Percentiles rank a stretch among this genome's conserved stretches.
Evolutionary conservation across 352 stramenopile genomes (phyloP).

Genomic region (Phytophthora crassamura): DNA sequence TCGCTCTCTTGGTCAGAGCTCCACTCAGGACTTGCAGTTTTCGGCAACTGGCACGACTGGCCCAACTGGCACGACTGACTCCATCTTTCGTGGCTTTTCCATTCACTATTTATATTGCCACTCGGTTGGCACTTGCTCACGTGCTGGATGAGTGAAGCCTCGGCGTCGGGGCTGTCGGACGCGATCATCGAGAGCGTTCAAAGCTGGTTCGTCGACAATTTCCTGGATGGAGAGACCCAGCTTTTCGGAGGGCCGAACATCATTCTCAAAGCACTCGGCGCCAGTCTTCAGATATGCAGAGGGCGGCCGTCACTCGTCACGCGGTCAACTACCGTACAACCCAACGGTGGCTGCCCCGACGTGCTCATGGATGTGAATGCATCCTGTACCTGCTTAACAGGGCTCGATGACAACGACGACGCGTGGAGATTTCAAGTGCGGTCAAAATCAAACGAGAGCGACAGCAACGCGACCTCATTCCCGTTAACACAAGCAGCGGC

Average conservation of each 20-base stretch:
- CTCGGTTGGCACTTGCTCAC: background rate
- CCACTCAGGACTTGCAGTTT: constrained; percentile 10
- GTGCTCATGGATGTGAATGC: constrained; percentile 37
- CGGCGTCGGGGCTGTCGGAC: constrained; percentile 2
- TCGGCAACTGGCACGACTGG: constrained; percentile 1
- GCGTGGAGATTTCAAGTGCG: constrained; percentile 35
- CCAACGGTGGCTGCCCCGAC: constrained; percentile 41
- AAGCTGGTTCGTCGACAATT: constrained; percentile 41
- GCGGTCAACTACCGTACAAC: constrained; percentile 21
- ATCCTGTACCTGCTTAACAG: constrained; percentile 53
- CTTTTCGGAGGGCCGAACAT: constrained; percentile 28
- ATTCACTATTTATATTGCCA: constrained; percentile 28
- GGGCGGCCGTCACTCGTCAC: constrained; percentile 39
- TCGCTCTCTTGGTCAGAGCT: constrained; percentile 9
- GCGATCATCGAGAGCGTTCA: constrained; percentile 25
- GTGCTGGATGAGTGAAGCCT: constrained; percentile 15
- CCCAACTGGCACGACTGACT: constrained; percentile 12
- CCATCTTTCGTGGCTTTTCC: background rate
- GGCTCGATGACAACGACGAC: constrained; percentile 11
- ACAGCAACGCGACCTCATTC: constrained; percentile 7
- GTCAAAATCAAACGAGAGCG: constrained; percentile 11
- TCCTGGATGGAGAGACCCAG: constrained; percentile 42
- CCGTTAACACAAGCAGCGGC: constrained; percentile 10
- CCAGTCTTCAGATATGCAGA: constrained; percentile 27
- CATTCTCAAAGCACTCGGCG: constrained; percentile 7